Conservation (phyloP, 768 basidiomycete species). For the Mycena capillaripes region DNA sequence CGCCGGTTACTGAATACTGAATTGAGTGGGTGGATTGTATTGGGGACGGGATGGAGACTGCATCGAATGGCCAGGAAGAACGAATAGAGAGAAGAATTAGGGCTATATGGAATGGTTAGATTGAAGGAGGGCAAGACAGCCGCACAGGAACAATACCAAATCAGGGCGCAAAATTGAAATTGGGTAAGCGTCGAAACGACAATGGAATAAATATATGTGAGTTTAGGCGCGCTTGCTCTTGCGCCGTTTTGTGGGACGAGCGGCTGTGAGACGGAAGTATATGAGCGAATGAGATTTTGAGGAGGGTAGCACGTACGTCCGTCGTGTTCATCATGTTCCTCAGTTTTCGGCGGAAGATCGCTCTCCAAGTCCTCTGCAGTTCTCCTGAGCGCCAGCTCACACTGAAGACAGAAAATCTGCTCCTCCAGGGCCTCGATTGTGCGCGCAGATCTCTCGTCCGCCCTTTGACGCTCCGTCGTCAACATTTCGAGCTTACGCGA, state of each 20-base stretch:
- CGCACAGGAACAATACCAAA: constrained; percentile 18
- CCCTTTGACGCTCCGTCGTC: constrained; percentile 17
- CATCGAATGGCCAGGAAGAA: constrained; percentile 11
- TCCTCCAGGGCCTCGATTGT: constrained; percentile 18
- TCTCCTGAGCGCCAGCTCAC: constrained; percentile 18
- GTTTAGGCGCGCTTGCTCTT: constrained; percentile 17
- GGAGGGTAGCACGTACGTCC: constrained; percentile 19
- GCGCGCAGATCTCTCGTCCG: constrained; percentile 20
- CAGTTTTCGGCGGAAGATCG: constrained; percentile 13
- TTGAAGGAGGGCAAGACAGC: constrained; percentile 20
- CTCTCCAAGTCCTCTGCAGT: constrained; percentile 23
- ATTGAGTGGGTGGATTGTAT: constrained; percentile 20
- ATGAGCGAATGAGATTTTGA: constrained; percentile 21
- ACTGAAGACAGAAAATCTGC: constrained; percentile 20
- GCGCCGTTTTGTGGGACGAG: constrained; percentile 22
- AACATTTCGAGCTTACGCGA: constrained; percentile 14
- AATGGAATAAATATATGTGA: constrained; percentile 21
- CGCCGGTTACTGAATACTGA: constrained; percentile 17
- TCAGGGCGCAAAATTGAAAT: constrained; percentile 18
- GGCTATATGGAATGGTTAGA: constrained; percentile 17
- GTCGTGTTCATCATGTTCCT: constrained; percentile 22
- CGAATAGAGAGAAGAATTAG: constrained; percentile 18
- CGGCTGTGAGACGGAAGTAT: constrained; percentile 22
- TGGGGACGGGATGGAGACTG: constrained; percentile 20
- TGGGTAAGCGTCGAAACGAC: constrained; percentile 18